Conservation (phyloP, 2,329 filamentous ascomycete genomes). For the Clonostachys solani region DNA sequence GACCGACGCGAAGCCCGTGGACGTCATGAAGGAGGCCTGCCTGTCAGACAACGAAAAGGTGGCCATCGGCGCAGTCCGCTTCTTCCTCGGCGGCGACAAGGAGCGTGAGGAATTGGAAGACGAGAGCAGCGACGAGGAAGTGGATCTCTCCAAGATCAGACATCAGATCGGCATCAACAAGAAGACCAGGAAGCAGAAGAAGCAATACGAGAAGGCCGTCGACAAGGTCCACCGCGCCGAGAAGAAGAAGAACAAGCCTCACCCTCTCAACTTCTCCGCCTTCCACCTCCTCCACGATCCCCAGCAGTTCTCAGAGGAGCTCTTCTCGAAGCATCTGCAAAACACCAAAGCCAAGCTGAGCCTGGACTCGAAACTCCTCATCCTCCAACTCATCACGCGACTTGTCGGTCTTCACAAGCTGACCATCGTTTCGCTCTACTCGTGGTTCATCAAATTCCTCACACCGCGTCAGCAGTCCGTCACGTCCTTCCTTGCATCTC, state of each 20-base stretch:
- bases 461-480: constrained; percentile 85
- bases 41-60: constrained; percentile 93
- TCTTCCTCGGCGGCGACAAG: constrained; percentile 95
- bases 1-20: constrained; percentile 92
- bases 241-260: constrained; percentile 81
- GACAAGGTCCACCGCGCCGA: constrained; percentile 79
- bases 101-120: constrained; percentile 92
- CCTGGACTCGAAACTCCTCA: constrained; percentile 83
- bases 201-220: constrained; percentile 74
- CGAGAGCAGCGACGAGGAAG: constrained; percentile 75
- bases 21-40: constrained; percentile 94
- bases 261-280: constrained; percentile 92
- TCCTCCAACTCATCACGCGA: constrained; percentile 85
- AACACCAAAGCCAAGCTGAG: constrained; percentile 80
- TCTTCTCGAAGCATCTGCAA: constrained; percentile 90
- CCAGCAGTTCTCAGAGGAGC: constrained; percentile 83
- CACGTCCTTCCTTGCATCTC: constrained; percentile 86
- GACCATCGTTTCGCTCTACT: constrained; percentile 86
- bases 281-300: constrained; percentile 91
- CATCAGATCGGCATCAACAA: constrained; percentile 93
- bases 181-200: constrained; percentile 85
- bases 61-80: constrained; percentile 78
- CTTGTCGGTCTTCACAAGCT: constrained; percentile 91
- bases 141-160: constrained; percentile 75
- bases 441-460: constrained; percentile 91